Evolutionary conservation across 179 eudicot species (phyloP), one percentile per base, ranked within the genome.

Genomic region (Drosera spatulata): DNA sequence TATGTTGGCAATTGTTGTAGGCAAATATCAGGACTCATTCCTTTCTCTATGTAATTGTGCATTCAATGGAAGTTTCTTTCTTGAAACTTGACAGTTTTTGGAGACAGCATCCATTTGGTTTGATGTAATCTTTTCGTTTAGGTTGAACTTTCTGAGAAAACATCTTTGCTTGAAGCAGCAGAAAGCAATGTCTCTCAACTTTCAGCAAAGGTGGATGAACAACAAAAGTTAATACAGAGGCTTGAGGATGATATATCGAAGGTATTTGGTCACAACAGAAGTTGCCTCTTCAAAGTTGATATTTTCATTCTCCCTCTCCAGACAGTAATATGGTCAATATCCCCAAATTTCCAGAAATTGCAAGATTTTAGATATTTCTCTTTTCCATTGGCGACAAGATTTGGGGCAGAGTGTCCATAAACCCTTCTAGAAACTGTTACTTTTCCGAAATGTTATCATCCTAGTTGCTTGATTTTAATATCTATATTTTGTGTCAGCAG

Each of bases 171-270:
- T 78, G 97, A 93, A 75, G 76, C 78, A 72, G 90, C 99, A 58
- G 97, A 93, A 80, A 73, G 72, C 56, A 86, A 85, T 85, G 74
- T 82, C 10, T 62, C 62, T 61, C 88, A 89, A 77, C 86, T 89
- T 13, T 60, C 77, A 62, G 82, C 71, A 47, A 82, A 78, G 69
- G 69, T 89, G 62, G 77, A 79, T 42, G 97, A 93, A 73, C 97
- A 93, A 71, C 80, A 89, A 57, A 80, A 75, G 68, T 75, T 93
- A 53, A 86, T 89, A 69, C 99, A 93, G 80, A 93, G 86, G 80
- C 93, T 93, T 60, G 99, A 93, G 76, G 99, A 93, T 75, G 99
- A 93, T 76, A 93, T 93, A 74, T 68, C 77, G 61, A 93, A 89
- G 99, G 99, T 84, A 71, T 39, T 69, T 48, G 33, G 6, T 44